Conservation (phyloP, 2,329 filamentous ascomycete species). For the Exophiala dermatitidis region DNA sequence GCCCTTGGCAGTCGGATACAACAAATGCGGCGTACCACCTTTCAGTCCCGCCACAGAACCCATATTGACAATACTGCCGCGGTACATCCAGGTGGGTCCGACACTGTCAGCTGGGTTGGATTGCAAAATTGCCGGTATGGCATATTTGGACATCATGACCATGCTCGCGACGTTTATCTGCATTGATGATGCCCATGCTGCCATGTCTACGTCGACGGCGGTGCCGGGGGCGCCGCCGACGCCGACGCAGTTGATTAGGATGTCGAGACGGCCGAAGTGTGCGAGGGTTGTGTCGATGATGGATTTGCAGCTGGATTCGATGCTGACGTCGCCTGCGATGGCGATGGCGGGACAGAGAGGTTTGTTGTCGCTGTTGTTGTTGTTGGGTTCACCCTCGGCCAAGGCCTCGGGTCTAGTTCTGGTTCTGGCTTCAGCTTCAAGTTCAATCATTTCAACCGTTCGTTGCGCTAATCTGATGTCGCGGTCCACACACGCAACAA, state of each 20-base stretch:
- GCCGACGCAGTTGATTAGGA: constrained; percentile 60
- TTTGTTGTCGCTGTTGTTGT: background rate
- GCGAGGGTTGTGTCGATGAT: constrained; percentile 38
- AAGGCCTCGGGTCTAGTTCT: background rate
- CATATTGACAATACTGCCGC: constrained; percentile 56
- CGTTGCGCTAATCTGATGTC: constrained; percentile 44
- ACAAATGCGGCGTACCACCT: constrained; percentile 47
- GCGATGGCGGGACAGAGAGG: constrained; percentile 27
- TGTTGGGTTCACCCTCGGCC: background rate
- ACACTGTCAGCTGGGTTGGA: constrained; percentile 37
- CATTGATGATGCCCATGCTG: constrained; percentile 50
- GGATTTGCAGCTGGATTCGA: constrained; percentile 44
- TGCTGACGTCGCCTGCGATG: constrained; percentile 50
- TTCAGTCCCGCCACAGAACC: constrained; percentile 53
- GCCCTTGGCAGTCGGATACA: constrained; percentile 50
- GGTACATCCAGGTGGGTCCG: constrained; percentile 30
- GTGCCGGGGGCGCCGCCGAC: constrained; percentile 53
- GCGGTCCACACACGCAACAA: constrained; percentile 53
- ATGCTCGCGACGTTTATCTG: constrained; percentile 59
- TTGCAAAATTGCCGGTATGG: constrained; percentile 52
- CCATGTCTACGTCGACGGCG: constrained; percentile 55
- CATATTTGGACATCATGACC: constrained; percentile 57
- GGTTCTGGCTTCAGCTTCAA: constrained; percentile 33
- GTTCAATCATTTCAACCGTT: constrained; percentile 49
- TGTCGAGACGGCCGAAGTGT: constrained; percentile 52